These are phyloP conservation scores for Sporothrix phasma DNA, from an alignment of 2,329 filamentous ascomycete species.

Conservation along the genomic window DNA sequence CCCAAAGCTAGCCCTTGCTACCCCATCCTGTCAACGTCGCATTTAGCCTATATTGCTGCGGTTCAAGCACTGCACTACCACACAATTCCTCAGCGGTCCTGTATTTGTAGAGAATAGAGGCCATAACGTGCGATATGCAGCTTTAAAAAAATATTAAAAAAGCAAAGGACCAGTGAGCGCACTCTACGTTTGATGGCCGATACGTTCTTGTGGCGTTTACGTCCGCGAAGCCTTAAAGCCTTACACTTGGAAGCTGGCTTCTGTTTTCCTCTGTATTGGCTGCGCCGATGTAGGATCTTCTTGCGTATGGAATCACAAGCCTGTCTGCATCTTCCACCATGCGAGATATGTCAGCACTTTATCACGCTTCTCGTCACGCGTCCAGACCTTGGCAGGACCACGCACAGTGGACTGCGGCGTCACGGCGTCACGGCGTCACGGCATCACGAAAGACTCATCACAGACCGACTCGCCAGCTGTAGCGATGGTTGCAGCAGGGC, in stretches of 20 bases:
- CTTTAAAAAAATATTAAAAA: not conserved
- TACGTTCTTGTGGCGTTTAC: not conserved
- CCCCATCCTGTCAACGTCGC: not conserved
- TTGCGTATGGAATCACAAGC: not conserved
- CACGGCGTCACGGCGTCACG: not conserved
- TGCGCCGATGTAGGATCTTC: not conserved
- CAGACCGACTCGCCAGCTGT: not conserved
- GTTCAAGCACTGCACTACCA: not conserved
- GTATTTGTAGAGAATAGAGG: not conserved
- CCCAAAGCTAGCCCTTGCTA: conserved; percentile 5
- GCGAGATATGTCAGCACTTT: not conserved
- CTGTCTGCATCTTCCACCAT: not conserved
- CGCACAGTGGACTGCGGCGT: not conserved
- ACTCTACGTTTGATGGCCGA: not conserved
- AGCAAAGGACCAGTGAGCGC: not conserved
- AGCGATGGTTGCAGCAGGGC: not conserved
- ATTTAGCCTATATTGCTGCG: conserved; percentile 9
- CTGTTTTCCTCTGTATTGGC: not conserved
- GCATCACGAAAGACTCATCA: not conserved
- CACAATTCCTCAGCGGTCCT: not conserved
- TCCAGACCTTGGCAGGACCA: not conserved
- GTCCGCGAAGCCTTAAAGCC: conserved; percentile 6
- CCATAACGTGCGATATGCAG: not conserved
- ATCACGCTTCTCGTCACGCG: not conserved
- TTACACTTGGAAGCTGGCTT: not conserved